phyloP scores from a whole-genome alignment of 345 rosid genomes.

The Dipteronia dyeriana region DNA sequence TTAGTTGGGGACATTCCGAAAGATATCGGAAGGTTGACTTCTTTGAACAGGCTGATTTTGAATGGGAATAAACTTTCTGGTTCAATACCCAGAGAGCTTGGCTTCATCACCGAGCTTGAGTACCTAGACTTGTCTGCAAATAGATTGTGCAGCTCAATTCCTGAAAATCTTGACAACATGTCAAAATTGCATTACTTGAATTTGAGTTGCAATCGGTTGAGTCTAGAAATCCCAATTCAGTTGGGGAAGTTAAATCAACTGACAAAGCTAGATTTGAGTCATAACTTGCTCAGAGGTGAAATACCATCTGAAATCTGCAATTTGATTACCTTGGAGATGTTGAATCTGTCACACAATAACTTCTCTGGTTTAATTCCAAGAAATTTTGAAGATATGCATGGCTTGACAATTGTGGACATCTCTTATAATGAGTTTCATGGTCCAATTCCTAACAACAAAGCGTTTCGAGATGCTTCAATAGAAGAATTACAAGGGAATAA shows the following conservation, averaged over 20 bases:
- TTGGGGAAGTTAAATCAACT: slow-evolving; percentile 11
- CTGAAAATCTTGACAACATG: background rate
- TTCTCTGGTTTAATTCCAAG: slow-evolving; percentile 31
- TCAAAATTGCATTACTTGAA: slow-evolving; percentile 23
- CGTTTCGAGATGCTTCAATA: slow-evolving; percentile 19
- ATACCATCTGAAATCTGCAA: slow-evolving; percentile 22
- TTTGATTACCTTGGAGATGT: slow-evolving; percentile 12
- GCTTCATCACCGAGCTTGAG: slow-evolving; percentile 16
- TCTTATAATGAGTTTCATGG: slow-evolving; percentile 34
- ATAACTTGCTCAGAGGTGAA: slow-evolving; percentile 18
- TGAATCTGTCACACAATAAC: slow-evolving; percentile 32
- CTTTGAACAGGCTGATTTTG: background rate
- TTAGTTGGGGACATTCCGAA: slow-evolving; percentile 2
- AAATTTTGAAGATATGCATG: slow-evolving; percentile 17
- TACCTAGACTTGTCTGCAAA: slow-evolving; percentile 26
- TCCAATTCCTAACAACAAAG: slow-evolving; percentile 28
- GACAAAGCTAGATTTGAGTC: slow-evolving; percentile 26
- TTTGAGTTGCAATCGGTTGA: slow-evolving; percentile 19
- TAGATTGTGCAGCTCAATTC: slow-evolving; percentile 22
- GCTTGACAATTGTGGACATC: slow-evolving; percentile 22
- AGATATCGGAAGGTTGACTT: background rate
- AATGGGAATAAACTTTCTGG: slow-evolving; percentile 30
- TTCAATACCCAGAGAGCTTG: slow-evolving; percentile 21
- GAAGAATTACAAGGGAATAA: slow-evolving; percentile 18
- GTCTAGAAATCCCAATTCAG: slow-evolving; percentile 15